Base-by-base conservation (phyloP, 176 grass and related monocot species). In the Cenchrus fungigraminus region DNA sequence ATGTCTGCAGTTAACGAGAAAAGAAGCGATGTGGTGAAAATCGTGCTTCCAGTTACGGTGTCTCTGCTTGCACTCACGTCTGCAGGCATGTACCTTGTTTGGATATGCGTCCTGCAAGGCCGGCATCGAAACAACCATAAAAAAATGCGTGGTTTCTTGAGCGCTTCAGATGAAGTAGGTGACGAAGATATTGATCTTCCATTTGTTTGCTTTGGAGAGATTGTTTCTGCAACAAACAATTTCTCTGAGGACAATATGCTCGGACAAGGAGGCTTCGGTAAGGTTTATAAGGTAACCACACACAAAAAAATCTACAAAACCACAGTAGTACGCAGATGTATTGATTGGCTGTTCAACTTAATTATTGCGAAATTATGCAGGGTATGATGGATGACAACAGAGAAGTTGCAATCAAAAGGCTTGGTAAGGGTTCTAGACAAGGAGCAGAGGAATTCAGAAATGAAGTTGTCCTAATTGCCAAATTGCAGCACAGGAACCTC, bases 341-440 rank as follows among this genome's bases (percentile, higher is more conserved):
- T 25, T 25, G 22, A 11, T 12, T 62, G 59, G 15, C 42, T 53
- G 20, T 34, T 49, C 9, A 68, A 1, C 11, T 50, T 68, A 6
- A 62, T 17, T 67, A 62, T 79, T 47, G 74, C 72, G 6, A 15
- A 13, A 66, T 56, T n/a, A 17, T 22, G 8, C 47, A 92, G 90
- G 90, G 83, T n/a, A 64, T 40, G 0, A 4, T 92, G 2, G 65
- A 49, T 0, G 44, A 62, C 9, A 22, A 20, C 1, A 85, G 40
- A 40, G 84, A 82, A 58, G 85, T 92, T 65, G 84, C 87, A 34
- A 49, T 87, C 45, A 92, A 92, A 86, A 77, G 91, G 67, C 85
- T 90, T 4, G 5, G 49, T 22, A 69, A 70, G 61, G 65, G 40
- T 84, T 92, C 91, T 71, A 59, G 73, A 22, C 91, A 92, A 82